Conservation (phyloP, 2,329 filamentous ascomycete genomes). For the Coniochaeta sp. region DNA sequence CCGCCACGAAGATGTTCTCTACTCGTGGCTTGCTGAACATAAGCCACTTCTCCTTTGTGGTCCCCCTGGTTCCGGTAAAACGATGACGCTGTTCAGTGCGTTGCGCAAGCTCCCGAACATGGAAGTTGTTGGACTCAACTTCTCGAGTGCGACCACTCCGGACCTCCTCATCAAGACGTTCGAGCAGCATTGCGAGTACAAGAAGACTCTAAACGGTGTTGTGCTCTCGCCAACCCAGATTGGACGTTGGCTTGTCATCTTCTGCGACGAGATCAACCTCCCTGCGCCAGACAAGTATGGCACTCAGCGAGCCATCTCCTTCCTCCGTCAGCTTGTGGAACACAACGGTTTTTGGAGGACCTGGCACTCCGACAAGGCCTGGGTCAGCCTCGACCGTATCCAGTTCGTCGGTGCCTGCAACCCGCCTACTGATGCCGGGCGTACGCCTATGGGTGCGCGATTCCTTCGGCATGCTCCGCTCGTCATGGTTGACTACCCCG, state of each 20-base stretch:
- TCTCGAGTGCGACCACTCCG: constrained; percentile 96
- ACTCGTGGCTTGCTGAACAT: constrained; percentile 98
- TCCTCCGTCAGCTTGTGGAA: constrained; percentile 93
- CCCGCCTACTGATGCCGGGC: constrained; percentile 92
- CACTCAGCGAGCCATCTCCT: constrained; percentile 94
- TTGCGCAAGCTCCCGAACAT: constrained; percentile 95
- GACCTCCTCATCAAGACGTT: constrained; percentile 98
- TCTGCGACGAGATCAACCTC: constrained; percentile 99
- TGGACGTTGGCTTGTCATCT: constrained; percentile 94
- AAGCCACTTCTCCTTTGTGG: constrained; percentile 95
- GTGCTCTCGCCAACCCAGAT: constrained; percentile 95
- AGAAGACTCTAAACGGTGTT: constrained; percentile 94
- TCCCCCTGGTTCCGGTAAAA: constrained; percentile 97
- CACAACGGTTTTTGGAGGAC: constrained; percentile 99
- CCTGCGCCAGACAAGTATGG: constrained; percentile 96
- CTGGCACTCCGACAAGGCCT: constrained; percentile 72
- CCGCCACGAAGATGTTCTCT: constrained; percentile 96
- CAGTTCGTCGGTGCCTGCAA: constrained; percentile 99
- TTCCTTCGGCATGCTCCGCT: constrained; percentile 97
- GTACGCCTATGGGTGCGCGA: constrained; percentile 85
- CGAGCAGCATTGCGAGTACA: constrained; percentile 99
- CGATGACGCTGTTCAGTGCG: constrained; percentile 98
- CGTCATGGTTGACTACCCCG: constrained; percentile 99
- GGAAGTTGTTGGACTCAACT: constrained; percentile 98
- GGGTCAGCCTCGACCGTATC: constrained; percentile 95